phyloP scores from a whole-genome alignment of 495 filamentous ascomycete genomes.

The Pyronema domesticum region DNA sequence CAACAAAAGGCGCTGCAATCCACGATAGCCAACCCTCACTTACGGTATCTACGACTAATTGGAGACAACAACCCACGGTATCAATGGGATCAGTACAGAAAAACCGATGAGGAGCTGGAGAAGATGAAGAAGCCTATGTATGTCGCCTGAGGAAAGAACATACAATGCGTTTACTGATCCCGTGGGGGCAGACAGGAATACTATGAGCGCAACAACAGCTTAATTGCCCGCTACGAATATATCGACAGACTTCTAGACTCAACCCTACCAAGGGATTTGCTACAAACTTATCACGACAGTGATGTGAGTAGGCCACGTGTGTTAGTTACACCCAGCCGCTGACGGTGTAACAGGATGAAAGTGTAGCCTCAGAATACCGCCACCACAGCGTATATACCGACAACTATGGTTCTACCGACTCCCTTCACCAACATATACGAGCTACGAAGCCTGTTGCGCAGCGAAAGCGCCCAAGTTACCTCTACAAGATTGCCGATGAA shows the following conservation, averaged over 20 bases:
- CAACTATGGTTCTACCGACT: conserved; percentile 5
- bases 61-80: conserved; percentile 61
- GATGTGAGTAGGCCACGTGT: background rate
- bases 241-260: conserved; percentile 85
- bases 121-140: conserved; percentile 46
- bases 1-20: conserved; percentile 7
- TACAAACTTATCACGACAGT: conserved; percentile 52
- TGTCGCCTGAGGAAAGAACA: conserved; percentile 8
- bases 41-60: conserved; percentile 62
- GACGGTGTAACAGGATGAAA: background rate
- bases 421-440: conserved; percentile 21
- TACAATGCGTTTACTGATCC: conserved; percentile 1
- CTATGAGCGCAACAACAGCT: conserved; percentile 64
- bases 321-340: background rate
- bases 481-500: conserved; percentile 17
- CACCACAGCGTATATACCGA: background rate
- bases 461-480: conserved; percentile 12
- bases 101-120: conserved; percentile 45
- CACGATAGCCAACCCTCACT: conserved; percentile 46
- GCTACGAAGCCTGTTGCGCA: background rate
- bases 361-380: background rate
- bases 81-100: conserved; percentile 57
- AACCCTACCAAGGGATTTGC: conserved; percentile 63
- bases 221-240: conserved; percentile 76
- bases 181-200: conserved; percentile 42